Evolutionary conservation across 2,329 filamentous ascomycete genomes (phyloP), one percentile per base, ranked within the genome.

Genomic region (Aspergillus carbonarius): DNA sequence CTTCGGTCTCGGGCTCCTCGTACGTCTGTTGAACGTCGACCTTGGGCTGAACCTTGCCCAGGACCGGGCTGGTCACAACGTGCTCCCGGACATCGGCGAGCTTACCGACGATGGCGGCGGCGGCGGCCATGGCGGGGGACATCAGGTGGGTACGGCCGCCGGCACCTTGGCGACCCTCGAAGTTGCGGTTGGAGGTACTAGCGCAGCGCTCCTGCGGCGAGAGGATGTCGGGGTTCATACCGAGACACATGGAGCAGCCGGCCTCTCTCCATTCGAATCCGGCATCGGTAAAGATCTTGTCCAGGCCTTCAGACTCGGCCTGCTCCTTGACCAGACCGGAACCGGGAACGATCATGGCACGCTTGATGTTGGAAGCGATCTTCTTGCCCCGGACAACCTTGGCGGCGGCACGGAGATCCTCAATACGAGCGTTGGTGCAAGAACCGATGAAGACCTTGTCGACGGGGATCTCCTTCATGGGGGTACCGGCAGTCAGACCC

Each of bases 381-480:
- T 92, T 93, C 78, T 87, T 90, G 70, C 93, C 95, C 74, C 93
- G 86, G 61, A 97, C 90, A 39, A 99, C 86, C 60, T 87, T 83
- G 40, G 95, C 92, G 9, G 93, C 95, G 30, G 90, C 90, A 40
- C 93, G 87, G 64, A 99, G 81, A 82, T 99, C 95, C 78, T 98
- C 95, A 63, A 99, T 97, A 71, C 95, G 87, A 13, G 93, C 91
- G 75, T 99, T 99, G 37, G 95, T 99, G 85, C 95, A 99, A 10
- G 92, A 96, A 47, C 95, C 95, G 68, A 98, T 97, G 75, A 98
- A 99, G 65, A 98, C 88, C 82, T 98, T 98, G 83, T 99, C 95
- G 55, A 98, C 79, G 27, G 82, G 78, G 65, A 99, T 88, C n/a
- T 98, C 92, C 74, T 96, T 86, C 88, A 99, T 95, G 8, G 85